Evolutionary conservation across 2,329 filamentous ascomycete species (phyloP).

Genomic region (Aspergillus japonicus): DNA sequence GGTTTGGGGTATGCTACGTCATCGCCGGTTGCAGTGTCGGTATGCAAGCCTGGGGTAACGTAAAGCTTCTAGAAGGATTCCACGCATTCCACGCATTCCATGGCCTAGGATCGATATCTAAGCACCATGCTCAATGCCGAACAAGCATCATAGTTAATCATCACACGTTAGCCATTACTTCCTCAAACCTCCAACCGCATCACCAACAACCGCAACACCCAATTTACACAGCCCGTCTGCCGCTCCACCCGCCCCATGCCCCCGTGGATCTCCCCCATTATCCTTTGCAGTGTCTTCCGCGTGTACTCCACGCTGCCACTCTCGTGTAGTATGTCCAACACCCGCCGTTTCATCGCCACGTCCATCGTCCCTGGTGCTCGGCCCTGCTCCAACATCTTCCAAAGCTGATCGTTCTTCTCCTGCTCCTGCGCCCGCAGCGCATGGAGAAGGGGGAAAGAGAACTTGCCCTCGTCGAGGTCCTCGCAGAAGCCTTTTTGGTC

Average conservation of each 20-base stretch:
- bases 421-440: not conserved
- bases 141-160: no score
- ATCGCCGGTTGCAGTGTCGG: not conserved
- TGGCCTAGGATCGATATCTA: no score
- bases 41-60: no score
- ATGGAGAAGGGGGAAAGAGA: constrained; percentile 87
- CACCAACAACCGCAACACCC: constrained; percentile 7
- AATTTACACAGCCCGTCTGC: constrained; percentile 3
- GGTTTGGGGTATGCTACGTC: not conserved
- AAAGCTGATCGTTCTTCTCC: not conserved
- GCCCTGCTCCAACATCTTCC: not conserved
- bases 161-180: no score
- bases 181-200: not conserved
- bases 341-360: not conserved
- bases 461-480: constrained; percentile 54
- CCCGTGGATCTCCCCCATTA: constrained; percentile 4
- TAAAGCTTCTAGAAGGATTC: no score
- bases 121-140: no score
- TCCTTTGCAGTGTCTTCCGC: not conserved
- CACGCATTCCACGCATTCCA: no score
- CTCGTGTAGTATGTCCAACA: not conserved
- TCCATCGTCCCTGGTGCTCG: not conserved
- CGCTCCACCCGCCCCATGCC: not conserved
- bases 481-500: constrained; percentile 69
- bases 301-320: constrained; percentile 8